A percentile compares a stretch with the other conserved stretches of the same genome.
These are phyloP conservation scores for Penicillium psychrofluorescens DNA, from an alignment of 495 filamentous ascomycete species.

Conservation along the genomic window DNA sequence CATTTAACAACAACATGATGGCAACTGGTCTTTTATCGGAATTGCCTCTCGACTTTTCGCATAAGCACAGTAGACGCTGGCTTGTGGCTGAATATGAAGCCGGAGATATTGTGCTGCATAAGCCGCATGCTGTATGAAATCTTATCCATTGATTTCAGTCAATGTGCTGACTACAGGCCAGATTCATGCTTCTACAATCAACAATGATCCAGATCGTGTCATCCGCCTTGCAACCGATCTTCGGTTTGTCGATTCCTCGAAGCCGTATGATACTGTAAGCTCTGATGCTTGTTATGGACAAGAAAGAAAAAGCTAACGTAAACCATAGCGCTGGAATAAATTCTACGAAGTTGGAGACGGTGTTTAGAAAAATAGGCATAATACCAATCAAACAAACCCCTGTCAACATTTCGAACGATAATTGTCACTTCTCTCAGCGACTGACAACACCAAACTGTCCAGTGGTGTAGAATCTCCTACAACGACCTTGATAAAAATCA, in stretches of 20 bases:
- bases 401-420: too few relatives aligned
- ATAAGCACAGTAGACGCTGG: conserved; percentile 38
- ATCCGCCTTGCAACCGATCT: conserved; percentile 53
- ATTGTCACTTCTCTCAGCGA: too few relatives aligned
- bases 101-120: conserved; percentile 56
- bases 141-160: too few relatives aligned
- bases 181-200: conserved; percentile 51
- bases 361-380: not conserved
- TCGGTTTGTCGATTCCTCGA: conserved; percentile 45
- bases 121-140: conserved; percentile 41
- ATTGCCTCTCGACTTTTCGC: conserved; percentile 34
- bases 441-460: too few relatives aligned
- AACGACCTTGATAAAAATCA: too few relatives aligned
- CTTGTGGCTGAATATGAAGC: conserved; percentile 49
- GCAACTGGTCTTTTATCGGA: conserved; percentile 41
- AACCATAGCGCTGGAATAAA: conserved; percentile 2
- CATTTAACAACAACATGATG: conserved; percentile 55
- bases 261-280: conserved; percentile 39
- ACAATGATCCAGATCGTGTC: conserved; percentile 45
- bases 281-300: too few relatives aligned
- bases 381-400: too few relatives aligned
- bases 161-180: conserved; percentile 1
- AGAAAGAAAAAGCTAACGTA: too few relatives aligned
- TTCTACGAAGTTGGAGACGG: conserved; percentile 3
- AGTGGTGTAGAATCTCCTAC: too few relatives aligned